These are phyloP conservation scores for Pseudogymnoascus sp. DNA, from an alignment of 2,329 filamentous ascomycete species.

Conservation along the genomic window DNA sequence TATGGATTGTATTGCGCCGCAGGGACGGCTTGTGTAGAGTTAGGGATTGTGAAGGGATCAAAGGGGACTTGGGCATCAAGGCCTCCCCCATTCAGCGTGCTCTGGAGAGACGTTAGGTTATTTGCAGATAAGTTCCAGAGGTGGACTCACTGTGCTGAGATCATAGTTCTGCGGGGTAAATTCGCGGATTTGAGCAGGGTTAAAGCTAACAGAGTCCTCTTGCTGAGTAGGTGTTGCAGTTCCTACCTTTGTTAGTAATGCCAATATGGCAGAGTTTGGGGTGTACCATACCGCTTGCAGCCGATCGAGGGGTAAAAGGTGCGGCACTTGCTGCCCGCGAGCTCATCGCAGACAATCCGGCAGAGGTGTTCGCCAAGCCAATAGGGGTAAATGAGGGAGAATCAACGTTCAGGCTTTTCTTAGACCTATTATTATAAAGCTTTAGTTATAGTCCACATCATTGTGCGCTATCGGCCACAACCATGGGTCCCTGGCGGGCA, in stretches of 20 bases:
- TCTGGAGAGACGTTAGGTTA: conserved; percentile 21
- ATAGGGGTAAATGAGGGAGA: conserved; percentile 89
- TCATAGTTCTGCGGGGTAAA: conserved; percentile 52
- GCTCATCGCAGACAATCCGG: conserved; percentile 68
- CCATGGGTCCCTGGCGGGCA: not conserved
- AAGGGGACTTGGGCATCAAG: conserved; percentile 44
- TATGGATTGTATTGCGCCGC: conserved; percentile 64
- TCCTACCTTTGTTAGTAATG: conserved; percentile 22
- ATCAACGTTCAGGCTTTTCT: conserved; percentile 86
- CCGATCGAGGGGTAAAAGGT: conserved; percentile 68
- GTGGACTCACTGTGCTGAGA: conserved; percentile 38
- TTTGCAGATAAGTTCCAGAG: not conserved
- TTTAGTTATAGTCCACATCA: not conserved
- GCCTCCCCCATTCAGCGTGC: conserved; percentile 38
- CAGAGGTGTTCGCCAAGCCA: conserved; percentile 34
- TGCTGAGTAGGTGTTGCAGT: conserved; percentile 27
- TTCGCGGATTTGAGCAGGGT: conserved; percentile 49
- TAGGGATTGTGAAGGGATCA: conserved; percentile 57
- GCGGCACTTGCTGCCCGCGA: conserved; percentile 85
- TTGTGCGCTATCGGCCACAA: not conserved
- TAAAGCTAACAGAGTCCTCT: conserved; percentile 40
- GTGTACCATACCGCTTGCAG: conserved; percentile 27
- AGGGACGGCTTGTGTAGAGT: conserved; percentile 43
- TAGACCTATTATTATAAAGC: conserved; percentile 35
- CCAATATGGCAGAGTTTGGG: not conserved